Evolutionary conservation across 352 stramenopile genomes (phyloP), one percentile per base, ranked within the genome.

Genomic region (Lagenidium giganteum): DNA sequence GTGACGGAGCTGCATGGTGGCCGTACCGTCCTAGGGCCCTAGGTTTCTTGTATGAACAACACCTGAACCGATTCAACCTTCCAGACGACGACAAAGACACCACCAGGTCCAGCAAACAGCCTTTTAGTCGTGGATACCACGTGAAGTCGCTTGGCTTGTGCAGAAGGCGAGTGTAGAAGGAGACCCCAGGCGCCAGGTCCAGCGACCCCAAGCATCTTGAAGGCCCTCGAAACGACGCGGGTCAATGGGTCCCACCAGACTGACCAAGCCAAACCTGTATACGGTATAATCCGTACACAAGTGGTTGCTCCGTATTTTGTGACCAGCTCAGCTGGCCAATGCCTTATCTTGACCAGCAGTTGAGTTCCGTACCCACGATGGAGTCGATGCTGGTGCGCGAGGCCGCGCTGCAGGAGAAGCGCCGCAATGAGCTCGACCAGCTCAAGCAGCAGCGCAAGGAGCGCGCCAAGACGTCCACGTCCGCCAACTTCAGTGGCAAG

Each of bases 1-100:
- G 46, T 97, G 78, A 11, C 86, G 70, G 30, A 98, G 71, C 72
- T 97, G 93, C 92, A 98, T 97, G 18, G 35, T 40, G n/a, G 27
- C 32, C 32, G 16, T n/a, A n/a, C n/a, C n/a, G n/a, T n/a, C n/a
- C 27, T 32, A 32, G 27, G 27, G 27, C 27, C 27, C 27, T 32
- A 32, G 27, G 27, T 32, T 32, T 32, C 27, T 32, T 32, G 27
- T 32, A 32, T 32, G 27, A 32, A 32, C 27, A 32, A 32, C 27
- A 32, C 27, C 27, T 32, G 27, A 32, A 32, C 27, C 27, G 27
- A 32, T 32, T 32, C 27, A 32, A 32, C 27, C 27, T n/a, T 26
- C n/a, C n/a, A n/a, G n/a, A n/a, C n/a, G n/a, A n/a, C n/a, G n/a
- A n/a, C n/a, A n/a, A n/a, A n/a, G n/a, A n/a, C n/a, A n/a, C n/a